These are phyloP conservation scores for Tephrocybe sp. DNA, from an alignment of 768 basidiomycete species.

Conservation along the genomic window DNA sequence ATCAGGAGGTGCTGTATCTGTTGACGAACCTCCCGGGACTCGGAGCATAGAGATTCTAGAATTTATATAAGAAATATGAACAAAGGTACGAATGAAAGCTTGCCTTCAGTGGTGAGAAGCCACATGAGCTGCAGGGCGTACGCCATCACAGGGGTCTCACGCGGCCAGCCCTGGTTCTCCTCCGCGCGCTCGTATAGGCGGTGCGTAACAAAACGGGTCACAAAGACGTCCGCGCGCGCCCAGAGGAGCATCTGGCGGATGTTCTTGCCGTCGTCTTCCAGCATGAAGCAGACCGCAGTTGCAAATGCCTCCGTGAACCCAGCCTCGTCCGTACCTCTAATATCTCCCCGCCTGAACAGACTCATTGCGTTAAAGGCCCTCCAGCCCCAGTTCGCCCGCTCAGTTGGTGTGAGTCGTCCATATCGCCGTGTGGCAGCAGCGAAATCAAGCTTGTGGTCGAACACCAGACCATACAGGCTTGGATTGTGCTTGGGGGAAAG, in stretches of 20 bases:
- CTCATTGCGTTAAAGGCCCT: conserved; percentile 7
- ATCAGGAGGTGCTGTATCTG: conserved; percentile 32
- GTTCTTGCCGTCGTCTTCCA: conserved; percentile 61
- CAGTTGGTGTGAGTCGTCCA: conserved; percentile 32
- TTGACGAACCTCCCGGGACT: conserved; percentile 26
- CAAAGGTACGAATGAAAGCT: background rate
- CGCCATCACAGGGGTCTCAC: conserved; percentile 43
- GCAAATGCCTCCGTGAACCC: background rate
- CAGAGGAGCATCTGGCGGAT: conserved; percentile 40
- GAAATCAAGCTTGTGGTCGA: conserved; percentile 54
- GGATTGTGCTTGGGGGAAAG: conserved; percentile 31
- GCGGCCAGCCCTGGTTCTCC: conserved; percentile 45
- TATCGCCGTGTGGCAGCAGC: conserved; percentile 50
- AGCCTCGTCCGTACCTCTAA: background rate
- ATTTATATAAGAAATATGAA: background rate
- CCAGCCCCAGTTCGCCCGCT: conserved; percentile 15
- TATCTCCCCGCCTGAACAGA: background rate
- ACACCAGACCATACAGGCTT: conserved; percentile 54
- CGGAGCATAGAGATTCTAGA: conserved; percentile 27
- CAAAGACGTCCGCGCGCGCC: conserved; percentile 41
- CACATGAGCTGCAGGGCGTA: conserved; percentile 57
- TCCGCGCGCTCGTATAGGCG: conserved; percentile 37
- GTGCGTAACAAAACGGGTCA: conserved; percentile 37
- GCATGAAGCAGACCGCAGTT: conserved; percentile 23
- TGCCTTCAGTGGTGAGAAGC: conserved; percentile 47